A percentile compares a stretch with the other conserved stretches of the same genome.
Evolutionary conservation across 768 basidiomycete genomes (phyloP).

Genomic region (Guyanaporus albipodus): DNA sequence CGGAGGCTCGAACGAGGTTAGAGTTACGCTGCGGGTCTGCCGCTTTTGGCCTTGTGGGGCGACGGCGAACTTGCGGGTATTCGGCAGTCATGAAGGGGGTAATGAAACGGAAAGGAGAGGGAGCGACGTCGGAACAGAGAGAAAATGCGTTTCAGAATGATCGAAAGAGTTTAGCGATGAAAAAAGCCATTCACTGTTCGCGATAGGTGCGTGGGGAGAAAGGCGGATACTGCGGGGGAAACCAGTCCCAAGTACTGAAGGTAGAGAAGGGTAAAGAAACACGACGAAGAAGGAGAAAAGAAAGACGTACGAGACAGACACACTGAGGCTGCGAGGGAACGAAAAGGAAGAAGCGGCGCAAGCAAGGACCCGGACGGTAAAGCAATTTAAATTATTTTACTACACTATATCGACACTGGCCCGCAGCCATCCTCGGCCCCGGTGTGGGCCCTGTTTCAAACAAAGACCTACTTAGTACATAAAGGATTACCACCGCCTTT

Average conservation of each 20-base stretch:
- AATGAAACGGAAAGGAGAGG: conserved; percentile 18
- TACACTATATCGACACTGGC: no score
- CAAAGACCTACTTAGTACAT: not conserved
- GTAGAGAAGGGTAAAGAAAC: conserved; percentile 1
- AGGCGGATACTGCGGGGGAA: conserved; percentile 11
- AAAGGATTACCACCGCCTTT: no score
- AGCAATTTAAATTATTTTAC: no score
- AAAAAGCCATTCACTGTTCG: no score
- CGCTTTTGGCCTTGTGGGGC: conserved; percentile 24
- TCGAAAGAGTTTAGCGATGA: conserved; percentile 14
- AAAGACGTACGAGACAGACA: no score
- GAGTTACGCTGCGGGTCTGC: conserved; percentile 42
- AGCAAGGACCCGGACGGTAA: no score
- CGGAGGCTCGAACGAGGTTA: conserved; percentile 62
- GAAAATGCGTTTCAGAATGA: conserved; percentile 9
- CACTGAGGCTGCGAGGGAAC: conserved; percentile 4
- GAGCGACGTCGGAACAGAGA: conserved; percentile 1
- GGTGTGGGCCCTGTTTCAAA: no score
- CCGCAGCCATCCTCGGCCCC: no score
- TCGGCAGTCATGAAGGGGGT: conserved; percentile 19
- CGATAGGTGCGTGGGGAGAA: no score
- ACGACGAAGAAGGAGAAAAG: no score
- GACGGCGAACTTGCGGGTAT: conserved; percentile 22
- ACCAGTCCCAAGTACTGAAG: conserved; percentile 15
- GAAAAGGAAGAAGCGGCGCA: no score